phyloP scores from a whole-genome alignment of 2,329 filamentous ascomycete genomes.

The Penicillium sumatraense region DNA sequence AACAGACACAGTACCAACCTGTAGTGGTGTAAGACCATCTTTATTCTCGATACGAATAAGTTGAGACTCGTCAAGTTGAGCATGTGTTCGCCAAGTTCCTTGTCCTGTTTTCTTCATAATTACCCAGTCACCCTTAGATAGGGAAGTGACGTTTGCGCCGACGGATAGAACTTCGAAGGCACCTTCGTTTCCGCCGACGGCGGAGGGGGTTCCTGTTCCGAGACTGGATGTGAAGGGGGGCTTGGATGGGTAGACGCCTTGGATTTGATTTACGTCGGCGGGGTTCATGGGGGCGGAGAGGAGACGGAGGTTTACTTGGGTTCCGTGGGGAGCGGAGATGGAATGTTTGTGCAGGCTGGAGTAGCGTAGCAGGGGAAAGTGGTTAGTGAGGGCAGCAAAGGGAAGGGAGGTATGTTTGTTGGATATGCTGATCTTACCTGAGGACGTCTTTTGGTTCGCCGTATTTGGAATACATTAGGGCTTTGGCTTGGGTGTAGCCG shows the following conservation, averaged over 20 bases:
- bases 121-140: constrained; percentile 87
- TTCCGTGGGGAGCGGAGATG: constrained; percentile 58
- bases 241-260: constrained; percentile 91
- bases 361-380: background rate
- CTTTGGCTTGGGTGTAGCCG: constrained; percentile 56
- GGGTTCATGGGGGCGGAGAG: constrained; percentile 94
- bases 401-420: background rate
- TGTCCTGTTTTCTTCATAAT: constrained; percentile 82
- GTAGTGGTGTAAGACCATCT: constrained; percentile 71
- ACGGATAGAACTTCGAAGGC: constrained; percentile 84
- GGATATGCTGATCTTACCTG: constrained; percentile 32
- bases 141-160: constrained; percentile 64
- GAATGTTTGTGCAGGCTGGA: constrained; percentile 53
- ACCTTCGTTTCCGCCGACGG: constrained; percentile 74
- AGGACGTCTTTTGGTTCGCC: constrained; percentile 56
- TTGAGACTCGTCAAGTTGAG: constrained; percentile 64
- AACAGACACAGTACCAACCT: constrained; percentile 85
- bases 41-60: constrained; percentile 73
- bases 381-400: background rate
- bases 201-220: constrained; percentile 75
- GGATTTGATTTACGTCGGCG: constrained; percentile 96
- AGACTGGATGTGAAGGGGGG: constrained; percentile 76
- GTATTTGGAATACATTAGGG: constrained; percentile 53
- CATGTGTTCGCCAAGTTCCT: constrained; percentile 95
- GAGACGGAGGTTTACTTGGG: constrained; percentile 77